phyloP scores from a whole-genome alignment of 192 early-diverging fungal genomes.

The Coemansia sp. region DNA sequence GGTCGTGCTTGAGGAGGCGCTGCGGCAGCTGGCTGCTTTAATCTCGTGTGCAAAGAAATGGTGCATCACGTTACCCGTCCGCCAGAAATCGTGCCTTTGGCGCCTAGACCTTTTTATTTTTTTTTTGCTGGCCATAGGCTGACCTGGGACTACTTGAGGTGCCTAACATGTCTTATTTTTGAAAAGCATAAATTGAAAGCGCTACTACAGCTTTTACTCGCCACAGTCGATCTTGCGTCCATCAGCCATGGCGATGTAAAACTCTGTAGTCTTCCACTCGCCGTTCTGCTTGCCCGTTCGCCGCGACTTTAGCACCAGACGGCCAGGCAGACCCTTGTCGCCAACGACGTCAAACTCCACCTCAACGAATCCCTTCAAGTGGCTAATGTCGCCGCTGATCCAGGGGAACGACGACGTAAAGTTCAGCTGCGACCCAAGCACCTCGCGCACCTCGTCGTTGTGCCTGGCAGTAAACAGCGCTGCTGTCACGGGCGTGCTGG shows the following conservation, averaged over 20 bases:
- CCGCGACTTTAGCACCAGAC: slow-evolving; percentile 50
- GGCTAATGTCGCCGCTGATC: slow-evolving; percentile 57
- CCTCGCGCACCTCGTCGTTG: slow-evolving; percentile 37
- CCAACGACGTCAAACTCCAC: slow-evolving; percentile 52
- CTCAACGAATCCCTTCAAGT: slow-evolving; percentile 57
- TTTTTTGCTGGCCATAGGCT: not conserved
- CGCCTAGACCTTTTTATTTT: not conserved
- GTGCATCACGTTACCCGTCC: slow-evolving; percentile 3
- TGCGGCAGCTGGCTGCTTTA: not conserved
- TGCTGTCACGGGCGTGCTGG: slow-evolving; percentile 55
- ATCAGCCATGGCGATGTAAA: slow-evolving; percentile 42
- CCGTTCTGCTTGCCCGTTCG: slow-evolving; percentile 53
- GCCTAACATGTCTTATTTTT: not conserved
- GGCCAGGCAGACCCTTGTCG: slow-evolving; percentile 40
- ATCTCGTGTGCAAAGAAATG: not conserved
- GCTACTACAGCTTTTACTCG: slow-evolving; percentile 7
- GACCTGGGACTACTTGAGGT: no score
- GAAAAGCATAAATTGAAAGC: not conserved
- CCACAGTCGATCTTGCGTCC: slow-evolving; percentile 47
- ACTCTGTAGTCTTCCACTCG: slow-evolving; percentile 54
- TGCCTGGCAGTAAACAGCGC: slow-evolving; percentile 55
- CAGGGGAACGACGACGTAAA: slow-evolving; percentile 55
- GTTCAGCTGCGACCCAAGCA: slow-evolving; percentile 48
- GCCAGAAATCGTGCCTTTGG: not conserved
- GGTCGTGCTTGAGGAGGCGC: not conserved